Conservation (phyloP, 306 rosid genomes). For the Astragalus glycyphyllos region DNA sequence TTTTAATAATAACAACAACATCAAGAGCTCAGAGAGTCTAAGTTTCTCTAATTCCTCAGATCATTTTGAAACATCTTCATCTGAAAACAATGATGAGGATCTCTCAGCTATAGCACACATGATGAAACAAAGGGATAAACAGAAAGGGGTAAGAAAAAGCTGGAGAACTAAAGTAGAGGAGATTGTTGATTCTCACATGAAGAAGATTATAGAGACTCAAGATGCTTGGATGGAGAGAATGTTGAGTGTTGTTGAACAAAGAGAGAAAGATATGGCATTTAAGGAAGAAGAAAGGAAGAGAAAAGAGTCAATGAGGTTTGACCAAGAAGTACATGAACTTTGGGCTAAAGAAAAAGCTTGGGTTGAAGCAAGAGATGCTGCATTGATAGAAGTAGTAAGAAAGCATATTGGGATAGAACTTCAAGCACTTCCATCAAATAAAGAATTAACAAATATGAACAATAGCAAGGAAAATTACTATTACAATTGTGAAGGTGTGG, state of each 20-base stretch:
- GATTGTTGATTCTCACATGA: slow-evolving; percentile 64
- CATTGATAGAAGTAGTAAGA: slow-evolving; percentile 60
- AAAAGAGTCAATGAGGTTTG: slow-evolving; percentile 56
- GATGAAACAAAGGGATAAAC: slow-evolving; percentile 49
- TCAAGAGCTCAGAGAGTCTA: slow-evolving; percentile 49
- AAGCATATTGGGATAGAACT: slow-evolving; percentile 47
- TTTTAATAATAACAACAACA: neutral
- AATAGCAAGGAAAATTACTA: slow-evolving; percentile 16
- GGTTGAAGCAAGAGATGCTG: slow-evolving; percentile 70
- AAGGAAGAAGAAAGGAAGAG: slow-evolving; percentile 72
- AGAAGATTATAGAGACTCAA: slow-evolving; percentile 65
- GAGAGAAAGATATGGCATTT: slow-evolving; percentile 59
- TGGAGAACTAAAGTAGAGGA: slow-evolving; percentile 67
- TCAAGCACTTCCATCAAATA: slow-evolving; percentile 20
- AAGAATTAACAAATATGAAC: neutral
- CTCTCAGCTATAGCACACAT: slow-evolving; percentile 52
- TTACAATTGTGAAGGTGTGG: neutral
- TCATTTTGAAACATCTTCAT: slow-evolving; percentile 64
- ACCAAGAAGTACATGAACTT: slow-evolving; percentile 55
- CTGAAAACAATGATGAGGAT: slow-evolving; percentile 65
- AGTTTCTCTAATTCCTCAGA: slow-evolving; percentile 71
- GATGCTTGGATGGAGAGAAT: slow-evolving; percentile 79
- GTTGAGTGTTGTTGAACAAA: slow-evolving; percentile 57
- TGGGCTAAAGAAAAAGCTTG: slow-evolving; percentile 81
- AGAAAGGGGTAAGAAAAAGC: slow-evolving; percentile 49